Conservation (phyloP, 164 flowering plant genomes). For the Liriodendron chinense region DNA sequence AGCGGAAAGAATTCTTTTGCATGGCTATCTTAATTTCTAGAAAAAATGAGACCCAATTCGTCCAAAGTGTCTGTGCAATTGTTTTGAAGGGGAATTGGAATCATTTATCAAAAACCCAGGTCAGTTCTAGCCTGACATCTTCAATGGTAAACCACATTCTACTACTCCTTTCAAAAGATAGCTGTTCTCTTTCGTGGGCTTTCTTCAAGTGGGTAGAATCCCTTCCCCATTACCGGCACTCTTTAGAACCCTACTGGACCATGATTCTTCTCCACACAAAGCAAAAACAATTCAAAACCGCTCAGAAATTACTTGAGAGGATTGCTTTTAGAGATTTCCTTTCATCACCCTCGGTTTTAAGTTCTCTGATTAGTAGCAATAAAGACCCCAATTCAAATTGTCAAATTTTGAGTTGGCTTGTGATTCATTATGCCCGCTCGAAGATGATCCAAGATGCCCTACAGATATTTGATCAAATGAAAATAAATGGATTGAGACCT, state of each 20-base stretch:
- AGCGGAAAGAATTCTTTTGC: neutral
- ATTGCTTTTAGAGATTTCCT: conserved; percentile 57
- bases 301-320: conserved; percentile 59
- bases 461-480: conserved; percentile 80
- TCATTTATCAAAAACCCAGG: conserved; percentile 35
- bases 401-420: conserved; percentile 81
- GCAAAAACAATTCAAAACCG: conserved; percentile 48
- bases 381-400: conserved; percentile 54
- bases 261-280: conserved; percentile 65
- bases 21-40: conserved; percentile 17
- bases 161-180: conserved; percentile 27
- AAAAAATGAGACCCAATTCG: conserved; percentile 25
- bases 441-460: conserved; percentile 69
- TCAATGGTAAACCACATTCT: conserved; percentile 38
- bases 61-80: conserved; percentile 37
- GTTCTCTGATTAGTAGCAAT: conserved; percentile 34
- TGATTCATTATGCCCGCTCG: conserved; percentile 58
- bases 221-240: conserved; percentile 53
- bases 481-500: conserved; percentile 43
- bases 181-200: conserved; percentile 41
- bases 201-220: conserved; percentile 72
- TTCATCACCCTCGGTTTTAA: conserved; percentile 67
- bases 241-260: conserved; percentile 65
- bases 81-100: conserved; percentile 63
- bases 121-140: conserved; percentile 38